A percentile compares a stretch with the other conserved stretches of the same genome.
Evolutionary conservation across 75 land plant species (phyloP).

Genomic region (Sequoia sempervirens): DNA sequence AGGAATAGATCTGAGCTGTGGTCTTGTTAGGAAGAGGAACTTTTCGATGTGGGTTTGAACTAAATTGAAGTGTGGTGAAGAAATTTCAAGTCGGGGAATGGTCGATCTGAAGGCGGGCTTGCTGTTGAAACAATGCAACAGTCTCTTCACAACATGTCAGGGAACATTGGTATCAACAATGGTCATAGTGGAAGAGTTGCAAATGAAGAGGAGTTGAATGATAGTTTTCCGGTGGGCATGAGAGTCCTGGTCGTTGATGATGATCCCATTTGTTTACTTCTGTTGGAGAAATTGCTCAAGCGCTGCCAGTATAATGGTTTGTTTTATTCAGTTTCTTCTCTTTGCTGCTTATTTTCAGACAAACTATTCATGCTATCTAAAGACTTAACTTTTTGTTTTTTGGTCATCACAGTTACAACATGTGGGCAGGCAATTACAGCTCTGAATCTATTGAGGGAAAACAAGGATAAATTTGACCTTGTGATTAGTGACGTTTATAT

Average conservation of each 20-base stretch:
- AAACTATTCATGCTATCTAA: not conserved
- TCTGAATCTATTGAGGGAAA: constrained; percentile 67
- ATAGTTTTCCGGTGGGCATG: constrained; percentile 74
- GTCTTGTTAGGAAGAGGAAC: not conserved
- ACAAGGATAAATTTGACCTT: constrained; percentile 66
- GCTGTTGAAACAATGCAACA: constrained; percentile 5
- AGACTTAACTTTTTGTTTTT: not conserved
- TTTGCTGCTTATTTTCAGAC: constrained; percentile 6
- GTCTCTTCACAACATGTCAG: not conserved
- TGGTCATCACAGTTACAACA: constrained; percentile 60
- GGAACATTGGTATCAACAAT: not conserved
- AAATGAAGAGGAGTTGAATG: constrained; percentile 13
- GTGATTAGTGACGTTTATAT: constrained; percentile 88
- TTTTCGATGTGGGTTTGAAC: not conserved
- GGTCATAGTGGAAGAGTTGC: constrained; percentile 3
- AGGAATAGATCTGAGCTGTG: not conserved
- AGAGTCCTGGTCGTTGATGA: constrained; percentile 81
- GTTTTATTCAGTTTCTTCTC: constrained; percentile 9
- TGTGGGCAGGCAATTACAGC: constrained; percentile 56
- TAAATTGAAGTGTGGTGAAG: not conserved
- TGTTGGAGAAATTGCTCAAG: constrained; percentile 47
- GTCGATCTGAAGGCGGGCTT: constrained; percentile 2
- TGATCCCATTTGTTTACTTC: constrained; percentile 55
- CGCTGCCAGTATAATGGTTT: constrained; percentile 66
- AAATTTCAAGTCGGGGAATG: not conserved